Base-by-base conservation (phyloP, 78 protist species). In the Creolimax fragrantissima region DNA sequence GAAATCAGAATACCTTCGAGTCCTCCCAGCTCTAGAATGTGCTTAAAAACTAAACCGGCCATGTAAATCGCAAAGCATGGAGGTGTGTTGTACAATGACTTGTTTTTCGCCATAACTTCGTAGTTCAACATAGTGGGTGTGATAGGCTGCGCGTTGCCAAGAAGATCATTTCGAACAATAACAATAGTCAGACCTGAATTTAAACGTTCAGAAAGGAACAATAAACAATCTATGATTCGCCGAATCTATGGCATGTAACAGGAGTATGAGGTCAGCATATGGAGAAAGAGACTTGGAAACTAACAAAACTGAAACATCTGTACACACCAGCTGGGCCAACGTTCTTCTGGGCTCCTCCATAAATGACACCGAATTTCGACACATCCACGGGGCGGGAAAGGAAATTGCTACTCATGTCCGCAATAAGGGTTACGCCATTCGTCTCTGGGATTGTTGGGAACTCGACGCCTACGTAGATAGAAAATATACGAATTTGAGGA, bases 341-440 rank as follows among this genome's bases (percentile, higher is more conserved):
- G 91, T 98, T 98, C 96, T 98, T 98, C 92, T 97, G 99, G 44
- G 98, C 99, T 17, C 99, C 96, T 24, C 98, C 99, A 84, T 96
- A 98, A 41, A 98, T 91, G 43, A 95, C 39, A 44, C 95, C 99
- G 89, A 89, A 98, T 95, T 97, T 98, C 36, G 96, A 35, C 3
- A 98, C 94, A 89, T 98, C 97, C 7, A 98, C 67, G n/a, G 97
- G 94, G 11, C 96, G 95, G 24, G 96, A 90, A 47, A 96, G 92
- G 81, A 98, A 94, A 74, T 96, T 97, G 5, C 99, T 96, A 4
- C 98, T 95, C 96, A 97, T 95, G 81, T 98, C 99, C 58, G 95
- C 88, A 36, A 98, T 95, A 35, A 98, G 92, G 24, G 97, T 96
- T n/a, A 93, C 45, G 47, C 85, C 93, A 42, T 41, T 74, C 35